Evolutionary conservation across 805 yeast genomes (phyloP), one percentile per base, ranked within the genome.

Genomic region (Teunomyces barrocoloradensis): DNA sequence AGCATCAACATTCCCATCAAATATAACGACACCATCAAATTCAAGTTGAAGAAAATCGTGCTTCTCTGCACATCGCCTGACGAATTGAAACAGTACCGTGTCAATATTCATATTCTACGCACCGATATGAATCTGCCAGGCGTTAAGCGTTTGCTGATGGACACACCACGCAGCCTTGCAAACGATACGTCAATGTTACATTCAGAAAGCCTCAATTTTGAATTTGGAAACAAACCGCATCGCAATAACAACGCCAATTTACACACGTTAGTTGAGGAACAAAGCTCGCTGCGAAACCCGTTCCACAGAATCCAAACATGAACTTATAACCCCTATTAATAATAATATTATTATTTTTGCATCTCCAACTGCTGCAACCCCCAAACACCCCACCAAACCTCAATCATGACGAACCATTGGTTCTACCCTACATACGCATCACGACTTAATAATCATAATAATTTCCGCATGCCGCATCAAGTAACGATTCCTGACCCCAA

Each of bases 81-180:
- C 1, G 58, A 68, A 27, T 60, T 80, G 45, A 55, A 52, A 5
- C 54, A 59, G 20, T 78, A 77, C 52, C 63, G 83, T 42, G 54
- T 65, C 3, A 69, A 69, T 42, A 74, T 73, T 51, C 73, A 71
- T 45, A 57, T 56, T 15, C 57, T 75, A 46, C 55, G 81, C 41
- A 54, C 64, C 10, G 75, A 71, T 21, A 73, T 78, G 78, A 48
- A 68, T 6, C 60, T 61, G 2, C 79, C 79, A 0, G 71, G 76
- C 1, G 43, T 63, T 48, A 52, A 59, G 47, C 36, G 54, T 13
- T 32, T 28, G 25, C 48, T 51, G 2, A 36, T 43, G 4, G 54
- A 45, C 10, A 17, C 15, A 6, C 17, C 25, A 11, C 35, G 44
- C 10, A 15, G 15, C 11, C 34, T 18, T 39, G 23, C 23, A 18